These are phyloP conservation scores for Colletotrichum magnum DNA, from an alignment of 2,329 filamentous ascomycete genomes.

Conservation along the genomic window DNA sequence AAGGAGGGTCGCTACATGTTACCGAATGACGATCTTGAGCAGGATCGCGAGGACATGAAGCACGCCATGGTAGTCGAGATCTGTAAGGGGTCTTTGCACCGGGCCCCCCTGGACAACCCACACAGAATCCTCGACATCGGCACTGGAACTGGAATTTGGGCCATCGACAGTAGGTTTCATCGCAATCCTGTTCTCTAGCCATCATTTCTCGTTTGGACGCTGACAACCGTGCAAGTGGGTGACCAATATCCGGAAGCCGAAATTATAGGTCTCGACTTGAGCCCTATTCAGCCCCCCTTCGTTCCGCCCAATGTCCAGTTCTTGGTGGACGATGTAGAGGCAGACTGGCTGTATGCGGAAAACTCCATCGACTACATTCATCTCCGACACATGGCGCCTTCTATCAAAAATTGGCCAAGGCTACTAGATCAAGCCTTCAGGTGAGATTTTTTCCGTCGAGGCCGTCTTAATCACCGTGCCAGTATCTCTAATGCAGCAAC, in stretches of 20 bases:
- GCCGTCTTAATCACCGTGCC: neutral
- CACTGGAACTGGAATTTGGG: constrained; percentile 45
- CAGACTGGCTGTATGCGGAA: constrained; percentile 32
- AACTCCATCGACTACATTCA: constrained; percentile 44
- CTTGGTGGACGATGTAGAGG: constrained; percentile 75
- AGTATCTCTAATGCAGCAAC: neutral
- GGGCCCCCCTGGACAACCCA: neutral
- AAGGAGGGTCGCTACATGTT: constrained; percentile 57
- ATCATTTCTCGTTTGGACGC: neutral
- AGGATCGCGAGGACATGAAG: constrained; percentile 57
- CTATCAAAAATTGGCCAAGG: constrained; percentile 48
- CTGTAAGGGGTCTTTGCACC: constrained; percentile 49
- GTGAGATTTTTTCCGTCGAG: constrained; percentile 20
- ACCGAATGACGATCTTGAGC: constrained; percentile 58
- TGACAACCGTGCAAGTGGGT: constrained; percentile 47
- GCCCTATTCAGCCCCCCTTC: constrained; percentile 45
- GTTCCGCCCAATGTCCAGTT: constrained; percentile 84
- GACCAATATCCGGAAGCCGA: constrained; percentile 44
- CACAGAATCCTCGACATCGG: constrained; percentile 43
- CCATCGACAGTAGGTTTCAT: constrained; percentile 56
- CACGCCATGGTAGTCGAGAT: constrained; percentile 55
- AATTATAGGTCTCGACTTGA: constrained; percentile 53
- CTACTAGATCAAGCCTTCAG: constrained; percentile 35
- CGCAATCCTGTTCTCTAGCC: neutral
- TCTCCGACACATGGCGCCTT: constrained; percentile 48